A percentile compares a stretch with the other conserved stretches of the same genome.
Evolutionary conservation across 2,329 filamentous ascomycete species (phyloP).

Genomic region (Talaromyces sp.): DNA sequence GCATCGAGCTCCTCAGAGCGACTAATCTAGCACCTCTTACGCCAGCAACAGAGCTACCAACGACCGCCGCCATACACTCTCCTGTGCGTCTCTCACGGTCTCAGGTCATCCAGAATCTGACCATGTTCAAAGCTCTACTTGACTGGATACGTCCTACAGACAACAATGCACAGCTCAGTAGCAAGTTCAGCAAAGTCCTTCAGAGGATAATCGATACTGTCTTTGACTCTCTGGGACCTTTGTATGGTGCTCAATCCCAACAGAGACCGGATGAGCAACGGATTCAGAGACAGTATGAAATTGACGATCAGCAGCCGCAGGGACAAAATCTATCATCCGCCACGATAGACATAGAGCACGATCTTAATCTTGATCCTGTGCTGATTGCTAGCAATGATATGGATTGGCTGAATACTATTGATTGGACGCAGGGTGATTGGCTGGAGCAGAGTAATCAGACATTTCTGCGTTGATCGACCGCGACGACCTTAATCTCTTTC

Average conservation of each 20-base stretch:
- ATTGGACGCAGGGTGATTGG: slow-evolving; percentile 1
- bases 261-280: not conserved
- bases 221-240: not conserved
- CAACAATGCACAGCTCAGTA: not conserved
- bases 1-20: not conserved
- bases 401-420: slow-evolving; percentile 1
- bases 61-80: not conserved
- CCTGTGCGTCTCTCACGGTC: slow-evolving; percentile 1
- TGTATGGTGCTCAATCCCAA: not conserved
- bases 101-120: not conserved
- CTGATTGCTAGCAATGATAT: not conserved
- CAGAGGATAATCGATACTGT: slow-evolving; percentile 1
- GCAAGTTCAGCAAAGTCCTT: not conserved
- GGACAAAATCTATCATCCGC: not conserved
- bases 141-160: slow-evolving; percentile 3
- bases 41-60: not conserved
- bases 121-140: not conserved
- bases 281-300: not conserved
- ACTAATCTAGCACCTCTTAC: not conserved
- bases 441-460: not conserved
- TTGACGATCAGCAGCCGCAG: not conserved
- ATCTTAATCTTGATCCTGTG: not conserved
- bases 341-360: not conserved
- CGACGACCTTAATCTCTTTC: not conserved
- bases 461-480: not conserved